These are phyloP conservation scores for Schoenoplectus tabernaemontani DNA, from an alignment of 202 grass and related monocot species.

Conservation along the genomic window DNA sequence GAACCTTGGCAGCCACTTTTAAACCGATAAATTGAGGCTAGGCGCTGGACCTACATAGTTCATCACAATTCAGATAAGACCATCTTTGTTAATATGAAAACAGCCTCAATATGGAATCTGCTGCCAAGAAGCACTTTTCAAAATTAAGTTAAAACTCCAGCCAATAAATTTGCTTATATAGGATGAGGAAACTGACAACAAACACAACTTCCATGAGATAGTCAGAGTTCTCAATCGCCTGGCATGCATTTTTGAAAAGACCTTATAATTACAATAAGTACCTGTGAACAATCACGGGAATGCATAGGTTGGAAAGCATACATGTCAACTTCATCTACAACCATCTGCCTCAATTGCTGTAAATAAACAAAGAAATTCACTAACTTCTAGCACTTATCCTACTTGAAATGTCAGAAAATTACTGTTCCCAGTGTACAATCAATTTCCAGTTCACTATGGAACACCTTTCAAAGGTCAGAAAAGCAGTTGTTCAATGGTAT, in stretches of 20 bases:
- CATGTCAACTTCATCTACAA: constrained; percentile 62
- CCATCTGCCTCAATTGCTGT: constrained; percentile 82
- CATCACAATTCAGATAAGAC: constrained; percentile 19
- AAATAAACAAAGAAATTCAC: constrained; percentile 18
- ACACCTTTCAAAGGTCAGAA: no score
- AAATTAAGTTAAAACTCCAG: background rate
- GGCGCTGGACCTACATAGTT: constrained; percentile 61
- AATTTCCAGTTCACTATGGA: no score
- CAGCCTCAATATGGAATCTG: background rate
- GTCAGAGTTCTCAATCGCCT: background rate
- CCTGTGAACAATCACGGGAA: constrained; percentile 74
- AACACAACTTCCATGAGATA: background rate
- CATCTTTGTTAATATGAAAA: constrained; percentile 9
- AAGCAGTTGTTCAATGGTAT: no score
- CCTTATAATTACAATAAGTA: constrained; percentile 19
- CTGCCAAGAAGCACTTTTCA: background rate
- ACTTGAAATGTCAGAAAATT: background rate
- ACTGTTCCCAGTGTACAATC: background rate
- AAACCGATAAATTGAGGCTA: constrained; percentile 81
- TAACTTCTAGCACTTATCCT: background rate
- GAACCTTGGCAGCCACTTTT: constrained; percentile 69
- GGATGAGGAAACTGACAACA: background rate
- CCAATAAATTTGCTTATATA: background rate
- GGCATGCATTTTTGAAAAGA: background rate
- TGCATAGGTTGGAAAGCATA: constrained; percentile 78